Percentiles rank a stretch among this genome's conserved stretches.
Evolutionary conservation across 805 yeast species (phyloP).

Genomic region (Starmerella bacillaris): DNA sequence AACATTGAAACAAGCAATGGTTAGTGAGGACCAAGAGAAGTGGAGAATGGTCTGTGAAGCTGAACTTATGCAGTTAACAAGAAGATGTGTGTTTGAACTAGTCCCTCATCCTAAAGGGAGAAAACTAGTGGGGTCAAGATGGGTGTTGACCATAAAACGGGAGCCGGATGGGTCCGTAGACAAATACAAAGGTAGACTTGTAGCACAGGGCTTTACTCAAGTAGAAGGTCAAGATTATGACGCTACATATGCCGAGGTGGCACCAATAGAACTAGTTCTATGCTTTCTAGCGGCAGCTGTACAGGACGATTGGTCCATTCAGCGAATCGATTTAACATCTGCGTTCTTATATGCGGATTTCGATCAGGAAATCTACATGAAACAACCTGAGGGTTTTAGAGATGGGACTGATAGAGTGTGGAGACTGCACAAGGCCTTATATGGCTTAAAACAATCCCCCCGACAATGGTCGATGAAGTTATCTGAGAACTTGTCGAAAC

Average conservation of each 20-base stretch:
- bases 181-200: neutral
- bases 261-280: neutral
- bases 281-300: neutral
- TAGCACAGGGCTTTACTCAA: neutral
- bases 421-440: neutral
- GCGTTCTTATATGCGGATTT: neutral
- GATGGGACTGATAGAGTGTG: neutral
- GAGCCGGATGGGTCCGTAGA: neutral
- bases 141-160: neutral
- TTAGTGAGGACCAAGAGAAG: too few species aligned
- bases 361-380: neutral
- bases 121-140: neutral
- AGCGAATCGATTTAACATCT: neutral
- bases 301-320: neutral
- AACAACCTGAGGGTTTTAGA: neutral
- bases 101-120: neutral
- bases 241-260: neutral
- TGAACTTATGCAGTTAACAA: too few species aligned
- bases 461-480: neutral
- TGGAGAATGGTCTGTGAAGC: too few species aligned
- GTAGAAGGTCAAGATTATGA: neutral
- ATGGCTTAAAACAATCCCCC: conserved; percentile 1
- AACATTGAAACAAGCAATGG: too few species aligned
- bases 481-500: too few species aligned
- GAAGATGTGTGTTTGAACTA: neutral